Evolutionary conservation across 2,329 filamentous ascomycete genomes (phyloP), one percentile per base, ranked within the genome.

Genomic region (Plenodomus biglobosus): DNA sequence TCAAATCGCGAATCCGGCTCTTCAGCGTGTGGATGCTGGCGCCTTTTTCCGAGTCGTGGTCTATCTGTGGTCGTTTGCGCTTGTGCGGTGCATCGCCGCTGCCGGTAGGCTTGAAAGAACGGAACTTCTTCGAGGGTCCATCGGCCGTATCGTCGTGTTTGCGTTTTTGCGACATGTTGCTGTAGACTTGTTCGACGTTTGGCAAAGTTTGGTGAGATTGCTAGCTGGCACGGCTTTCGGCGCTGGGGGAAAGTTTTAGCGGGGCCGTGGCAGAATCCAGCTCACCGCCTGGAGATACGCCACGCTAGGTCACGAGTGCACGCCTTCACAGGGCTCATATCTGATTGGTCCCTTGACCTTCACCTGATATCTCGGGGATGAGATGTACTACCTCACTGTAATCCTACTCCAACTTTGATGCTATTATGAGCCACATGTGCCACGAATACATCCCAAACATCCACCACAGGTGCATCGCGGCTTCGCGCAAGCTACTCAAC

Each of bases 1-100:
- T 81, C 46, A 92, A 82, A 43, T 85, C 84, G 44, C 89, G 80
- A 49, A 84, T 84, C 38, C 86, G 82, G 71, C 88, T 88, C 74
- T 88, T 91, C 42, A 88, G 78, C 62, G 81, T 81, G 65, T 82
- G 82, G 40, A 84, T 67, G 15, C 73, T 65, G 48, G 58, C 59
- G 24, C 55, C 55, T 37, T 65, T 65, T 19, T 62, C 58, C 11
- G 59, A 53, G 35, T 64, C 58, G 42, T 56, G 51, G 11, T 56
- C 51, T 17, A 59, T 46, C 36, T 66, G 58, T 10, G 57, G 56
- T 24, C 58, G 59, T 51, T 57, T 61, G 35, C 35, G 35, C 38
- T 55, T 50, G 22, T 52, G 34, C 27, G 58, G 55, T 24, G 44
- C 35, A 10, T 59, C 49, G 27, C 11, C 11, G 30, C 46, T 46